Evolutionary conservation across 192 early-diverging fungal species (phyloP).

Genomic region (Nowakowskiella sp.): DNA sequence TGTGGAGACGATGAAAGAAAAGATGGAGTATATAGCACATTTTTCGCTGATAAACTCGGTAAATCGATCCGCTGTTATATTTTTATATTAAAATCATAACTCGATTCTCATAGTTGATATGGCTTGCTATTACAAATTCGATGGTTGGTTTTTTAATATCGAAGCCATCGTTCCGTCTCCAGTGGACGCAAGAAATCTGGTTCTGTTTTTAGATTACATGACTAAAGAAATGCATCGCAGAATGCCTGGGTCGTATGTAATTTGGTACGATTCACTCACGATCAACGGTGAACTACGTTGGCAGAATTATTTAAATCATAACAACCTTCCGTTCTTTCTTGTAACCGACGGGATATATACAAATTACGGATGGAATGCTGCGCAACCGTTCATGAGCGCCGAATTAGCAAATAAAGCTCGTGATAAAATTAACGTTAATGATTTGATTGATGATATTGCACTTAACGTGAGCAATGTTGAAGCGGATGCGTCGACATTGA

Average conservation of each 20-base stretch:
- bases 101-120: constrained; percentile 35
- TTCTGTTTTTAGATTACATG: constrained; percentile 39
- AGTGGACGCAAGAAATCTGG: constrained; percentile 20
- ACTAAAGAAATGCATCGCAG: constrained; percentile 31
- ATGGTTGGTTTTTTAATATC: constrained; percentile 63
- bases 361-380: constrained; percentile 30
- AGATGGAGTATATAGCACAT: constrained; percentile 29
- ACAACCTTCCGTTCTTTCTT: constrained; percentile 48
- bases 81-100: constrained; percentile 7
- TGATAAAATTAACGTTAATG: too few relatives aligned
- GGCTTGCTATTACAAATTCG: constrained; percentile 56
- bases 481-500: too few relatives aligned
- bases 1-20: constrained; percentile 18
- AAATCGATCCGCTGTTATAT: constrained; percentile 7
- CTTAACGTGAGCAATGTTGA: too few relatives aligned
- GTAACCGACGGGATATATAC: constrained; percentile 44
- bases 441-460: too few relatives aligned
- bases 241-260: constrained; percentile 39
- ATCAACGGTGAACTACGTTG: constrained; percentile 38
- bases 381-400: neutral
- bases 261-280: constrained; percentile 60
- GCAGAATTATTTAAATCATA: constrained; percentile 47
- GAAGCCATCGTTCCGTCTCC: constrained; percentile 35
- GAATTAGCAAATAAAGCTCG: too few relatives aligned
- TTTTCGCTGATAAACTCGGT: constrained; percentile 52